These are phyloP conservation scores for Ascochyta lentis DNA, from an alignment of 2,329 filamentous ascomycete genomes.

Conservation along the genomic window DNA sequence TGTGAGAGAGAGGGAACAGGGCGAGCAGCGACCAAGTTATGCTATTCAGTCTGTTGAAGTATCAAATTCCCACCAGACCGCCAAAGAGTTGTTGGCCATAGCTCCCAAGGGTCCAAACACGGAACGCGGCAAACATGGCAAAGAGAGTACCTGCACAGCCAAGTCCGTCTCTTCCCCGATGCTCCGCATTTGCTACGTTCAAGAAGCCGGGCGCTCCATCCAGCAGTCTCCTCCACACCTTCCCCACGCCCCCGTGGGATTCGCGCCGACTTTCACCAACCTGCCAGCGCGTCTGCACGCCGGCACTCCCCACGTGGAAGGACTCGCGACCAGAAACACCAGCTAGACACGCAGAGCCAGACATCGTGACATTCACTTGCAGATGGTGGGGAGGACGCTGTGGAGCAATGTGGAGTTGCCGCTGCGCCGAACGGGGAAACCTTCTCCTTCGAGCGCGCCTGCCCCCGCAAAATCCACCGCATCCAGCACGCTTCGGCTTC, in stretches of 20 bases:
- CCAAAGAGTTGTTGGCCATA: slow-evolving; percentile 25
- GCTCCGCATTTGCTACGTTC: neutral
- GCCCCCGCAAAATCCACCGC: slow-evolving; percentile 9
- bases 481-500: slow-evolving; percentile 4
- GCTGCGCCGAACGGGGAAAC: slow-evolving; percentile 28
- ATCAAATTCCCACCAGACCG: slow-evolving; percentile 1
- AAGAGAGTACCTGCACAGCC: neutral
- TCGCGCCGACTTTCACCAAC: slow-evolving; percentile 3
- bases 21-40: slow-evolving; percentile 6
- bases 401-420: slow-evolving; percentile 23
- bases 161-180: neutral
- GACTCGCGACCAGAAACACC: slow-evolving; percentile 3
- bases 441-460: slow-evolving; percentile 23
- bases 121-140: neutral
- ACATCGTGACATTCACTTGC: slow-evolving; percentile 19
- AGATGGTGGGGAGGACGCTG: slow-evolving; percentile 10
- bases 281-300: neutral
- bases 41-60: neutral
- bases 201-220: slow-evolving; percentile 2
- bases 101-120: slow-evolving; percentile 19
- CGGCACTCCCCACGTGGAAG: slow-evolving; percentile 1
- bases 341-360: slow-evolving; percentile 4
- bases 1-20: neutral
- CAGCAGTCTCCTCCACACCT: slow-evolving; percentile 4
- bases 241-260: neutral